These are phyloP conservation scores for Syzygium jambos DNA, from an alignment of 345 rosid genomes.

Conservation along the genomic window DNA sequence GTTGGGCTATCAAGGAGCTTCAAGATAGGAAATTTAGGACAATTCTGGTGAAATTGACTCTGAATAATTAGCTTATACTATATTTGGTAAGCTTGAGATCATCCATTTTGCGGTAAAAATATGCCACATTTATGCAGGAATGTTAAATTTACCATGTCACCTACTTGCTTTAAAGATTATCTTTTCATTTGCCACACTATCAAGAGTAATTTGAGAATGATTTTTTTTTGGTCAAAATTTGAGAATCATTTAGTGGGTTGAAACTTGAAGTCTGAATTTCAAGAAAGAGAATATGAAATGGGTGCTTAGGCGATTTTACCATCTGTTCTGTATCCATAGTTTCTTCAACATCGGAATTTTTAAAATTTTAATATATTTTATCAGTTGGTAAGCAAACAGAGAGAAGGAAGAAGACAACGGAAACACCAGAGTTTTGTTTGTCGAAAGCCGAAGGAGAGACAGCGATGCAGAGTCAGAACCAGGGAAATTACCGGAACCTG, in stretches of 20 bases:
- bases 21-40: neutral
- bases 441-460: neutral
- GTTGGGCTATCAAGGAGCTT: neutral
- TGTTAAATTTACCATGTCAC: too few species aligned
- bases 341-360: too few species aligned
- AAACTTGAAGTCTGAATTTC: neutral
- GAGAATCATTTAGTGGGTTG: neutral
- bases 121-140: too few species aligned
- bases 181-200: neutral
- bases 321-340: neutral
- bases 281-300: neutral
- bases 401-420: neutral
- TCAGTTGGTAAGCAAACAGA: neutral
- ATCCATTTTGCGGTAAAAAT: too few species aligned
- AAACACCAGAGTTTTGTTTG: neutral
- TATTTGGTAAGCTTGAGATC: too few species aligned
- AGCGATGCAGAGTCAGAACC: conserved; percentile 5
- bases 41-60: neutral
- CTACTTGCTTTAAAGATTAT: too few species aligned
- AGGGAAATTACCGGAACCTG: conserved; percentile 39
- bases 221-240: too few species aligned
- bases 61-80: too few species aligned
- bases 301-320: neutral
- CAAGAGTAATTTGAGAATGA: neutral
- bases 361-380: too few species aligned